These are phyloP conservation scores for Rhizoclosmatium globosum DNA, from an alignment of 192 early-diverging fungal genomes.

Conservation along the genomic window DNA sequence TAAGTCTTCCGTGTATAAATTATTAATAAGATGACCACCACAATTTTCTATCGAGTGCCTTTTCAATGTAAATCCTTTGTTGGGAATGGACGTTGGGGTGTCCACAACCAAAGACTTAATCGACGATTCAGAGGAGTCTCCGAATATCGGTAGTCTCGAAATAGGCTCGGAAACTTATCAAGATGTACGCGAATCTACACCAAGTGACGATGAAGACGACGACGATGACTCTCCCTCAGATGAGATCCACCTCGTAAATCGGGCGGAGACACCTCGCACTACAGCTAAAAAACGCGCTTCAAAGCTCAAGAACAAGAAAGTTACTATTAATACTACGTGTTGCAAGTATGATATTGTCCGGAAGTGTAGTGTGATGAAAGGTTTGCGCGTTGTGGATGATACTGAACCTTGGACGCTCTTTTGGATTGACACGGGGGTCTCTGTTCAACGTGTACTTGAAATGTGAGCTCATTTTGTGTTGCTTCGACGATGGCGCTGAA, in stretches of 20 bases:
- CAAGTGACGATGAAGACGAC: too few relatives aligned
- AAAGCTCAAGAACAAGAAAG: constrained; percentile 15
- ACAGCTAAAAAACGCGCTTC: background rate
- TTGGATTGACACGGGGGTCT: constrained; percentile 68
- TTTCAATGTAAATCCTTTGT: too few relatives aligned
- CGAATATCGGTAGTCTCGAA: too few relatives aligned
- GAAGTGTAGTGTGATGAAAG: constrained; percentile 39
- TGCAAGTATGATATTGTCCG: constrained; percentile 66
- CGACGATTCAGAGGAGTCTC: too few relatives aligned
- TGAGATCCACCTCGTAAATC: too few relatives aligned
- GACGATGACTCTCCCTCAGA: too few relatives aligned
- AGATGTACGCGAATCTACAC: too few relatives aligned
- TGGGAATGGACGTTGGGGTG: too few relatives aligned
- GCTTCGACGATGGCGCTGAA: background rate
- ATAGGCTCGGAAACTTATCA: too few relatives aligned
- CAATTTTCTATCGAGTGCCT: background rate
- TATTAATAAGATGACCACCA: background rate
- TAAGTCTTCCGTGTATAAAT: background rate
- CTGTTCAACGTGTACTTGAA: constrained; percentile 59
- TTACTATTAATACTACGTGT: constrained; percentile 38
- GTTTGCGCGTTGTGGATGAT: constrained; percentile 52
- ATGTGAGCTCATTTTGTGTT: constrained; percentile 50
- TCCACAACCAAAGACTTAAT: too few relatives aligned
- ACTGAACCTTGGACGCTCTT: constrained; percentile 53
- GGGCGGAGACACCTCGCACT: too few relatives aligned